A percentile compares a stretch with the other conserved stretches of the same genome.
These are phyloP conservation scores for Kodamaea sagamina DNA, from an alignment of 805 yeast genomes.

Conservation along the genomic window DNA sequence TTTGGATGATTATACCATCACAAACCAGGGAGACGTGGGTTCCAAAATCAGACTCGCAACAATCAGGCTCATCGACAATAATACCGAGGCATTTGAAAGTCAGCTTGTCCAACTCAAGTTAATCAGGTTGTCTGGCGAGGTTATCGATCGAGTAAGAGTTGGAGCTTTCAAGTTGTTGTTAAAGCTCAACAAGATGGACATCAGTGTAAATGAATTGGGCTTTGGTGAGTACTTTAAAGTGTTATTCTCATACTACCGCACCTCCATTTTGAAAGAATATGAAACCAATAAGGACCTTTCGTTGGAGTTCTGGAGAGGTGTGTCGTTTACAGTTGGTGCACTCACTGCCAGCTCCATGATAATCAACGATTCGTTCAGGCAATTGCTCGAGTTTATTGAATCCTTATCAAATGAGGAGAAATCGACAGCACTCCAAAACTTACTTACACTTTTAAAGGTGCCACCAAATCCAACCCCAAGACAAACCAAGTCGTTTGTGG, in stretches of 20 bases:
- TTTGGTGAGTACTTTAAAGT: constrained; percentile 5
- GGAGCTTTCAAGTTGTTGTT: constrained; percentile 43
- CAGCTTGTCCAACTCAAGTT: constrained; percentile 35
- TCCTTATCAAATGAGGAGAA: constrained; percentile 24
- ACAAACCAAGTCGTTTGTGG: constrained; percentile 24
- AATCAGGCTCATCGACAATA: constrained; percentile 37
- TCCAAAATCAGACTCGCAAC: constrained; percentile 62
- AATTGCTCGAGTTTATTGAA: constrained; percentile 32
- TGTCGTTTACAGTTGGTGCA: constrained; percentile 57
- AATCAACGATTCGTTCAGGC: constrained; percentile 44
- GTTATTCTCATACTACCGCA: constrained; percentile 11
- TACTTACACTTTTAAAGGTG: constrained; percentile 22
- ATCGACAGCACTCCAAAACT: constrained; percentile 13
- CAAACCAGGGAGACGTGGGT: constrained; percentile 92
- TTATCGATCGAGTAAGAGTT: constrained; percentile 54
- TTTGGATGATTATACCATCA: constrained; percentile 74
- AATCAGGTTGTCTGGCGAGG: constrained; percentile 62
- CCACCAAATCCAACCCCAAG: constrained; percentile 18
- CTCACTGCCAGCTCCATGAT: constrained; percentile 48
- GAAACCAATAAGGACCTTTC: constrained; percentile 17
- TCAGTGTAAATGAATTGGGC: background rate
- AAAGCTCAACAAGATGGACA: constrained; percentile 16
- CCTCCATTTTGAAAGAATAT: background rate
- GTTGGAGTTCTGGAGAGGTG: constrained; percentile 57
- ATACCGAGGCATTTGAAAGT: background rate